These are phyloP conservation scores for Coemansia sp. DNA, from an alignment of 192 early-diverging fungal species.

Conservation along the genomic window DNA sequence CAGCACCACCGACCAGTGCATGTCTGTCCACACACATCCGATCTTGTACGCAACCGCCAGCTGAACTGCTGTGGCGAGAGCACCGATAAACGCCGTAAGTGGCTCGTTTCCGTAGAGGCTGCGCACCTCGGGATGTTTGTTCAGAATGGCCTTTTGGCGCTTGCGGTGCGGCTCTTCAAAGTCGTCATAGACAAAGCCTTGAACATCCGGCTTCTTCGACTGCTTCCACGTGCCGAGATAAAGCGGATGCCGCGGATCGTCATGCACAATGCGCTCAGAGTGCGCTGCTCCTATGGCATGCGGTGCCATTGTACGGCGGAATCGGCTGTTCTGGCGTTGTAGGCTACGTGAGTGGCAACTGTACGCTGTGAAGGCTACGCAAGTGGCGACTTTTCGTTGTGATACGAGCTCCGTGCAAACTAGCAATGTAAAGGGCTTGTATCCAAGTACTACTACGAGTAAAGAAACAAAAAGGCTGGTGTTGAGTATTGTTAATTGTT, in stretches of 20 bases:
- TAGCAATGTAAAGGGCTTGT: not conserved
- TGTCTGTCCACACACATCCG: slow-evolving; percentile 61
- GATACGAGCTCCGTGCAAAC: not conserved
- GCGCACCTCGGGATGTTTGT: slow-evolving; percentile 83
- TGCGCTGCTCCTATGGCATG: slow-evolving; percentile 6
- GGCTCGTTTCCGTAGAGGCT: slow-evolving; percentile 81
- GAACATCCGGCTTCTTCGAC: slow-evolving; percentile 61
- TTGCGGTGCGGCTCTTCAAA: slow-evolving; percentile 94
- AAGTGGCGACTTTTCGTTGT: not conserved
- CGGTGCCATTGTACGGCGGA: not conserved
- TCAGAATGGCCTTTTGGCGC: slow-evolving; percentile 82
- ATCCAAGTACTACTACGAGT: not conserved
- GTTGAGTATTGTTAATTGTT: not conserved
- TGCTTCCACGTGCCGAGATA: slow-evolving; percentile 80
- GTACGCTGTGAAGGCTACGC: not conserved
- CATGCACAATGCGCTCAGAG: slow-evolving; percentile 11
- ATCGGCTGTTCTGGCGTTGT: not conserved
- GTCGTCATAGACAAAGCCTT: slow-evolving; percentile 75
- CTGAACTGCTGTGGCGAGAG: slow-evolving; percentile 62
- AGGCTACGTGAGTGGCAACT: not conserved
- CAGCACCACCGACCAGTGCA: slow-evolving; percentile 60
- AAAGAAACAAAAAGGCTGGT: not conserved
- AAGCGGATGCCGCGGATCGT: slow-evolving; percentile 64
- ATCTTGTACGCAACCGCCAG: slow-evolving; percentile 73
- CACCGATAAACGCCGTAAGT: slow-evolving; percentile 69